These are phyloP conservation scores for Plasmodium adleri DNA, from an alignment of 169 alveolate species.

Conservation along the genomic window DNA sequence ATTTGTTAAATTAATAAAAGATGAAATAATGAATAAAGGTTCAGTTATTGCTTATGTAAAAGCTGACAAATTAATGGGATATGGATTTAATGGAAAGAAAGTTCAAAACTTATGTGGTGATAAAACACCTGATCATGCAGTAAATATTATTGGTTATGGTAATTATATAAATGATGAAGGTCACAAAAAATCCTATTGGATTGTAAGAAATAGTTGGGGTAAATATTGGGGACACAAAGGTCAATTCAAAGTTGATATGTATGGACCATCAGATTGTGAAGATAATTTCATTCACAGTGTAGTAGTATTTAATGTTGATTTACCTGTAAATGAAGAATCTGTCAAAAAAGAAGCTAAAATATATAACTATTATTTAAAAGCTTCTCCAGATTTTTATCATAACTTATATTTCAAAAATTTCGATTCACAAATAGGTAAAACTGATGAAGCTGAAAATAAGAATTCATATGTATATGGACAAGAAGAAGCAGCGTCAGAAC, in stretches of 20 bases:
- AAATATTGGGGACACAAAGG: constrained; percentile 77
- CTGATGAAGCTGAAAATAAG: background rate
- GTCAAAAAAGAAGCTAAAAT: too few species aligned
- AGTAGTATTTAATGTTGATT: constrained; percentile 25
- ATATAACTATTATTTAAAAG: too few species aligned
- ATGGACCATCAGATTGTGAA: constrained; percentile 39
- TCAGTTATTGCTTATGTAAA: constrained; percentile 73
- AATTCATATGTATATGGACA: background rate
- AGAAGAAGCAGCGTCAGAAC: background rate
- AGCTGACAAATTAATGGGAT: constrained; percentile 43
- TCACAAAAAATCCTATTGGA: constrained; percentile 69
- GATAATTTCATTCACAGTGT: constrained; percentile 40
- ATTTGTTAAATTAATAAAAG: constrained; percentile 61
- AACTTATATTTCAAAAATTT: background rate
- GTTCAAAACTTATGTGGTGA: constrained; percentile 76
- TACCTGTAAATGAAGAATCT: too few species aligned
- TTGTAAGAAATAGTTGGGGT: constrained; percentile 74
- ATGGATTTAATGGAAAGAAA: constrained; percentile 63
- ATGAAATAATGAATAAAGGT: constrained; percentile 74
- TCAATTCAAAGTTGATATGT: constrained; percentile 69
- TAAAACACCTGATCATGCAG: constrained; percentile 70
- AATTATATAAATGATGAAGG: constrained; percentile 39
- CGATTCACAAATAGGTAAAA: too few species aligned
- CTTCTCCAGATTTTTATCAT: too few species aligned
- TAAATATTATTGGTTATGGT: constrained; percentile 77